phyloP scores from a whole-genome alignment of 2,329 filamentous ascomycete genomes.

The Aspergillus pseudonomiae region DNA sequence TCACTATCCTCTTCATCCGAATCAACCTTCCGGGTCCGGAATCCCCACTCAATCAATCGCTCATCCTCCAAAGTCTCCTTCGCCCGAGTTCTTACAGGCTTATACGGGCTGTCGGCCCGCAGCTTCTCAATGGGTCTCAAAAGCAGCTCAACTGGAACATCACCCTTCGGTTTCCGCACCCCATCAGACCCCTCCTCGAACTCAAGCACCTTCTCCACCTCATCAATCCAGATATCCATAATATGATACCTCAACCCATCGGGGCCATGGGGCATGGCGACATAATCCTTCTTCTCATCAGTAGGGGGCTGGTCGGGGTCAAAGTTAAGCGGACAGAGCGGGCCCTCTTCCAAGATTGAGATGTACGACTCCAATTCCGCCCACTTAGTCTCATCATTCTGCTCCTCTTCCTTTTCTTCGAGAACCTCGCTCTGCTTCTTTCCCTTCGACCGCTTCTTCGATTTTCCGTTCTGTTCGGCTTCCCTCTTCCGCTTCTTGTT shows the following conservation, averaged over 20 bases:
- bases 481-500: constrained; percentile 37
- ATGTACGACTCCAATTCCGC: constrained; percentile 41
- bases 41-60: constrained; percentile 66
- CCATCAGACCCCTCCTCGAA: constrained; percentile 38
- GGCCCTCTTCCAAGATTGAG: constrained; percentile 44
- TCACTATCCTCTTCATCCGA: constrained; percentile 49
- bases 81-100: constrained; percentile 71
- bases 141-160: constrained; percentile 44
- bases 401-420: constrained; percentile 24
- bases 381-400: constrained; percentile 30
- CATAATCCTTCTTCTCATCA: constrained; percentile 32
- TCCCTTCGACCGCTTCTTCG: constrained; percentile 28
- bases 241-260: constrained; percentile 86
- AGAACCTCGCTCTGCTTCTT: constrained; percentile 16
- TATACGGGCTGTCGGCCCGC: constrained; percentile 62
- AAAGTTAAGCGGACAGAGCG: constrained; percentile 44
- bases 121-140: constrained; percentile 50
- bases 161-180: constrained; percentile 38
- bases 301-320: constrained; percentile 32
- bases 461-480: constrained; percentile 26
- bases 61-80: constrained; percentile 74
- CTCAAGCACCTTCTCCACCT: constrained; percentile 72
- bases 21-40: constrained; percentile 43
- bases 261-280: constrained; percentile 62
- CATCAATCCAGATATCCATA: constrained; percentile 89